These are phyloP conservation scores for Pleurozium schreberi DNA, from an alignment of 225 moss, liverwort and hornwort species.

Conservation along the genomic window DNA sequence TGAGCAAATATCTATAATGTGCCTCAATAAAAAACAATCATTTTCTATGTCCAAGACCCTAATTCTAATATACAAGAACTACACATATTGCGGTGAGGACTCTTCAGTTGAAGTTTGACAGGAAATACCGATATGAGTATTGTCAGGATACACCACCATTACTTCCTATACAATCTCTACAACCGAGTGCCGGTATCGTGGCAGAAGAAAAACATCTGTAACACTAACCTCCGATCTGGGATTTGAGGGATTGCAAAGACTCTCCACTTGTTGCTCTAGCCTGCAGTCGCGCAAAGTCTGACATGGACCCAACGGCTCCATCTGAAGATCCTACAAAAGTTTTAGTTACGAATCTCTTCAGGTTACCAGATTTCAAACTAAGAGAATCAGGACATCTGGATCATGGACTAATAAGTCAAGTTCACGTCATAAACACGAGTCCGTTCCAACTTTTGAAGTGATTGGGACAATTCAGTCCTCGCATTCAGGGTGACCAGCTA, in stretches of 20 bases:
- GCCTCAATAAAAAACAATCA: neutral
- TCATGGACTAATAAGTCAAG: neutral
- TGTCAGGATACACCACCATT: neutral
- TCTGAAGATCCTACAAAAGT: conserved; percentile 11
- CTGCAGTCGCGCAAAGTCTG: conserved; percentile 28
- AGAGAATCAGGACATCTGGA: neutral
- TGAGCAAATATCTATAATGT: neutral
- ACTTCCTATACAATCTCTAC: neutral
- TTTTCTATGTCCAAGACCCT: neutral
- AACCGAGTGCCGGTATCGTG: neutral
- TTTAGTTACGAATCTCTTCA: neutral
- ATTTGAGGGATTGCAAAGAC: conserved; percentile 11
- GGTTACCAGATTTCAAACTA: neutral
- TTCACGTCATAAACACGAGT: neutral
- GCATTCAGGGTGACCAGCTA: neutral
- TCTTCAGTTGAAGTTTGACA: neutral
- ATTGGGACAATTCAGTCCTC: neutral
- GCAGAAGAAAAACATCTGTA: neutral
- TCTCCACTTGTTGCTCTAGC: conserved; percentile 29
- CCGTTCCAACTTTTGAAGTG: neutral
- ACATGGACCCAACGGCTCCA: conserved; percentile 25
- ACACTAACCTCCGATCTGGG: conserved; percentile 18
- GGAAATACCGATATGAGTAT: no score
- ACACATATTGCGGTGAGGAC: neutral
- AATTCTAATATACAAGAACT: neutral